Base-by-base conservation (phyloP, 495 filamentous ascomycete genomes). In the Cercophora samala region DNA sequence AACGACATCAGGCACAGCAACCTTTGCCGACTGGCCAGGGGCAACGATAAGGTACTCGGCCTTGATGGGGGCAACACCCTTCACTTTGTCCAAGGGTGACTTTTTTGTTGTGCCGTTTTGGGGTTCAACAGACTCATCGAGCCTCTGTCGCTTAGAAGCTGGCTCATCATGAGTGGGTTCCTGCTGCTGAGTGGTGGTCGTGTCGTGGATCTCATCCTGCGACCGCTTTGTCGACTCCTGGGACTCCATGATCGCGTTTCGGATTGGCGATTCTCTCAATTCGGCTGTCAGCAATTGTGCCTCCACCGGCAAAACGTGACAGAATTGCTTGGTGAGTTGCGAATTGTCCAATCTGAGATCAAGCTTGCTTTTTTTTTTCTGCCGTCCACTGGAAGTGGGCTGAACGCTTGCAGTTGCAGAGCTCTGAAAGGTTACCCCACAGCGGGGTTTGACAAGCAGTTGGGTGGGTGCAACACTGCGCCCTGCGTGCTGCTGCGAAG, bases 41-140 rank as follows among this genome's bases (percentile, higher is more conserved):
- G 68, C 61, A 4, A 78, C 68, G 60, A 91, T 78, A 58, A 90
- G 82, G 74, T 84, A 97, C 91, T 97, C 93, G 66, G 85, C 72
- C 76, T 97, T 97, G 72, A 99, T 89, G 1, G 88, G 85, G 37
- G 92, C 92, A 66, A 94, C 83, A 32, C 93, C 94, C 73, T 86
- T 81, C 64, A 68, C 83, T 76, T 80, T 85, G 70, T 74, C 77
- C 37, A 17, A 5, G 2, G 37, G 37, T 9, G 37, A 46, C 67
- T 68, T 23, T 46, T 62, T 18, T 70, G 51, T 69, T 72, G 72
- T 63, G 26, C 54, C 22, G 46, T 3, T 63, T 21, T 54, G 29
- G n/a, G 59, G 22, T 53, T 59, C 65, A 22, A 59, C 58, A 46
- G 65, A 17, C 21, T 32, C 62, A 5, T 87, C 85, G 42, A 89